Percentiles rank a stretch among this genome's conserved stretches.
Conservation (phyloP, 768 basidiomycete species). For the Cystofilobasidium macerans region DNA sequence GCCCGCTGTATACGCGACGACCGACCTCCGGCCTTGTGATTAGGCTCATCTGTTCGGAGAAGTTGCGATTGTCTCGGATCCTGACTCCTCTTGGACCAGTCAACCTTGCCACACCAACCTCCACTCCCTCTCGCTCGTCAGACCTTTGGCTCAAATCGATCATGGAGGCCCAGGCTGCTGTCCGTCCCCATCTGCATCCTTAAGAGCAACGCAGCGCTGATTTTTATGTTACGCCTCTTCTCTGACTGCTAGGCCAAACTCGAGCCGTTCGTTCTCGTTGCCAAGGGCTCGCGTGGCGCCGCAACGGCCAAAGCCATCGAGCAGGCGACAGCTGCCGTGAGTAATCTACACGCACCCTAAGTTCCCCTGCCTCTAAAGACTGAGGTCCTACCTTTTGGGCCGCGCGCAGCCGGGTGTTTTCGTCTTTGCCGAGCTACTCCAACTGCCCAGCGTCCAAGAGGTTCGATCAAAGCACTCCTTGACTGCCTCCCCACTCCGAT, state of each 20-base stretch:
- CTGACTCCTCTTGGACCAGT: no score
- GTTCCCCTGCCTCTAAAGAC: not conserved
- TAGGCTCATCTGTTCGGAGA: no score
- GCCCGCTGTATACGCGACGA: no score
- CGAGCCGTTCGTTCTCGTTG: conserved; percentile 34
- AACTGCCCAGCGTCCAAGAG: conserved; percentile 71
- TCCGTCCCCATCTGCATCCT: not conserved
- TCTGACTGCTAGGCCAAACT: conserved; percentile 7
- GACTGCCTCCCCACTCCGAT: not conserved
- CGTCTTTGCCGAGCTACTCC: conserved; percentile 79
- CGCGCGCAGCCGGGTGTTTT: conserved; percentile 60
- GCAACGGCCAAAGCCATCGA: conserved; percentile 71
- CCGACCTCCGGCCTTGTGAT: no score
- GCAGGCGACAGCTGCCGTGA: conserved; percentile 66
- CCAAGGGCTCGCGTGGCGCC: conserved; percentile 81
- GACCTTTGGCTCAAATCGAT: no score
- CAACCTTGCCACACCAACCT: no score
- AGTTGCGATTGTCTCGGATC: no score
- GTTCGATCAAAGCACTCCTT: conserved; percentile 33
- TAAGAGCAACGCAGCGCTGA: not conserved
- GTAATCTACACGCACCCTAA: conserved; percentile 16
- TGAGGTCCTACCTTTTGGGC: conserved; percentile 2
- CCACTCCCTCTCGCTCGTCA: no score
- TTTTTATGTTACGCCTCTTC: not conserved
- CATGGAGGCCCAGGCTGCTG: not conserved